These are phyloP conservation scores for Wickerhamiella infanticola DNA, from an alignment of 1,139 yeast species.

Conservation along the genomic window DNA sequence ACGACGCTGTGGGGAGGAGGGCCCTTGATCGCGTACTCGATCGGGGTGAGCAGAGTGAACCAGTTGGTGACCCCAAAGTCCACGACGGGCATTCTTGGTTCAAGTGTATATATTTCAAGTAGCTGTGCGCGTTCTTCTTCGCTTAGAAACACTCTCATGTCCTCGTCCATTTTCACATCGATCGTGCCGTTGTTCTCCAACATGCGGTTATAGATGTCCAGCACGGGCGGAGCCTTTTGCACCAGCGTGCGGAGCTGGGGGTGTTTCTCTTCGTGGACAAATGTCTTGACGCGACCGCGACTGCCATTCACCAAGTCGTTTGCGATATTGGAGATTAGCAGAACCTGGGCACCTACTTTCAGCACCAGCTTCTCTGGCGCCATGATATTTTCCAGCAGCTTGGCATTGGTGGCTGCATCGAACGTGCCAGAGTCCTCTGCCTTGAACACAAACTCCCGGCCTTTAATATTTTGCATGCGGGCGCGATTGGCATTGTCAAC, in stretches of 20 bases:
- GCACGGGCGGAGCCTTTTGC: constrained; percentile 4
- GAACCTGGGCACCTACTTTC: constrained; percentile 48
- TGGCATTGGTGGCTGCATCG: constrained; percentile 6
- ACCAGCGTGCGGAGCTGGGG: constrained; percentile 5
- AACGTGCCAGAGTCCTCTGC: constrained; percentile 33
- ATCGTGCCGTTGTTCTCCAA: constrained; percentile 5
- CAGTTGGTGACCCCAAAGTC: constrained; percentile 13
- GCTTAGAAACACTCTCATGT: neutral
- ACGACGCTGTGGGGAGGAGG: constrained; percentile 12
- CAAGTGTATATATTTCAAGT: neutral
- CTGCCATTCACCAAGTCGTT: constrained; percentile 41
- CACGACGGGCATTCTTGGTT: constrained; percentile 12
- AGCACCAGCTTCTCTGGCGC: constrained; percentile 32
- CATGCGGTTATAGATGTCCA: constrained; percentile 12
- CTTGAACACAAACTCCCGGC: constrained; percentile 25
- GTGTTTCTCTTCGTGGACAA: constrained; percentile 21
- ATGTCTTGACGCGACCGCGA: constrained; percentile 35
- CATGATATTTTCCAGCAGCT: constrained; percentile 31
- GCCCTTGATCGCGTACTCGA: constrained; percentile 9
- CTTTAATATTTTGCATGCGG: constrained; percentile 35
- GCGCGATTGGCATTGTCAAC: constrained; percentile 53
- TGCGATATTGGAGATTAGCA: constrained; percentile 35
- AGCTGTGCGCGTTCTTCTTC: neutral
- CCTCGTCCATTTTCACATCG: neutral
- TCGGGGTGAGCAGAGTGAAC: constrained; percentile 9